Evolutionary conservation across 2,329 filamentous ascomycete species (phyloP).

Genomic region (Trichoderma aggressivum): DNA sequence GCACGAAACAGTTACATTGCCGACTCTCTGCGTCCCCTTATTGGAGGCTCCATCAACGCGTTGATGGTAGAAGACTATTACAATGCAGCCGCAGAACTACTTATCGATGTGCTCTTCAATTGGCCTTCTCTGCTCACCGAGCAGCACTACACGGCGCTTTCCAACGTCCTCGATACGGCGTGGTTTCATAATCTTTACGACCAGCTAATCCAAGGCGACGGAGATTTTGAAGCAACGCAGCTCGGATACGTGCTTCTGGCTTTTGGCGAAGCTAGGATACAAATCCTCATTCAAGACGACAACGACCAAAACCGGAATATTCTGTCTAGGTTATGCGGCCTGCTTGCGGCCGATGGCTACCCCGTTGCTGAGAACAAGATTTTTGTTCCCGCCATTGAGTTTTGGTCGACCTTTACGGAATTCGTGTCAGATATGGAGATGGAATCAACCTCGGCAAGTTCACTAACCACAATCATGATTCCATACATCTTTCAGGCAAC

Average conservation of each 20-base stretch:
- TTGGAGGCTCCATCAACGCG: slow-evolving; percentile 58
- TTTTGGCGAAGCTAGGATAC: slow-evolving; percentile 64
- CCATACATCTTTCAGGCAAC: slow-evolving; percentile 61
- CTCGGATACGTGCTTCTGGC: slow-evolving; percentile 66
- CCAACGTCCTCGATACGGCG: slow-evolving; percentile 56
- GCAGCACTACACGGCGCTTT: slow-evolving; percentile 56
- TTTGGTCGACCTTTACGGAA: slow-evolving; percentile 77
- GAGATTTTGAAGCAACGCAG: slow-evolving; percentile 60
- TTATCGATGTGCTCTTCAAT: slow-evolving; percentile 63
- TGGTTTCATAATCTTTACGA: slow-evolving; percentile 58
- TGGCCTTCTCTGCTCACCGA: slow-evolving; percentile 61
- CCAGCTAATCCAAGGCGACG: slow-evolving; percentile 55
- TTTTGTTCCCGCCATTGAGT: slow-evolving; percentile 71
- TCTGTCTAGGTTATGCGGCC: slow-evolving; percentile 57
- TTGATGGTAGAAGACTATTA: slow-evolving; percentile 58
- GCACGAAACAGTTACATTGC: slow-evolving; percentile 55
- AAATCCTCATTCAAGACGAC: slow-evolving; percentile 53
- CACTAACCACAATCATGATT: slow-evolving; percentile 43
- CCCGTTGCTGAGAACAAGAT: slow-evolving; percentile 71
- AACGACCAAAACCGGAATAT: slow-evolving; percentile 51
- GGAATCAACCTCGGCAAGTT: slow-evolving; percentile 55
- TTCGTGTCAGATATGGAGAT: slow-evolving; percentile 56
- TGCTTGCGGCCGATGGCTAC: slow-evolving; percentile 63
- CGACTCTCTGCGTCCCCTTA: slow-evolving; percentile 56
- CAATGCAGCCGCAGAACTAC: slow-evolving; percentile 58